A percentile compares a stretch with the other conserved stretches of the same genome.
phyloP scores from a whole-genome alignment of 2,329 filamentous ascomycete species.

The Waltergamsia citrina region DNA sequence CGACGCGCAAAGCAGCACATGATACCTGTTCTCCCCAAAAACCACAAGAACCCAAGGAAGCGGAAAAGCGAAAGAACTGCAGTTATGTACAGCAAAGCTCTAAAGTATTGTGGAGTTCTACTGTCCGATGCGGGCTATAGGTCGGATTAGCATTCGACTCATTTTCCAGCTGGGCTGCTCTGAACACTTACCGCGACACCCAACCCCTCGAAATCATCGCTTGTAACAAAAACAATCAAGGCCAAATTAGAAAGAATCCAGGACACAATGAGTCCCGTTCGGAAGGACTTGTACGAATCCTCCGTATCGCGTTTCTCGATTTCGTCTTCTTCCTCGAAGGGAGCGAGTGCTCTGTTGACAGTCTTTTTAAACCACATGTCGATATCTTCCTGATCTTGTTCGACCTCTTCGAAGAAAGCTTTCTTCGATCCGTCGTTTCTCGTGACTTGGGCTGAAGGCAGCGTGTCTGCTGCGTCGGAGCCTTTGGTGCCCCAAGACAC shows the following conservation, averaged over 20 bases:
- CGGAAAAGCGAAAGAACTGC: conserved; percentile 69
- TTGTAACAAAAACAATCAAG: conserved; percentile 73
- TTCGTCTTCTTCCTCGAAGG: conserved; percentile 63
- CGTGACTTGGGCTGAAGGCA: conserved; percentile 76
- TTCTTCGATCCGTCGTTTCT: conserved; percentile 73
- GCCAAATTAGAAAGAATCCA: conserved; percentile 89
- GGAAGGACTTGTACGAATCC: conserved; percentile 95
- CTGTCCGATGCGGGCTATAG: conserved; percentile 48
- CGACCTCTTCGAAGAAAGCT: conserved; percentile 80
- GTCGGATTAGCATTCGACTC: conserved; percentile 5
- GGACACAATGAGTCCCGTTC: conserved; percentile 74
- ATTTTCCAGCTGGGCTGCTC: not conserved
- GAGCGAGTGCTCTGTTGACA: conserved; percentile 77
- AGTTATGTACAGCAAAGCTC: conserved; percentile 74
- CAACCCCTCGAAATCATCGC: conserved; percentile 67
- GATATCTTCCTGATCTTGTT: conserved; percentile 88
- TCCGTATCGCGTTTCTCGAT: conserved; percentile 73
- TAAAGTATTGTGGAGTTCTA: conserved; percentile 77
- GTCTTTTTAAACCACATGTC: conserved; percentile 88
- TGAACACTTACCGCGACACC: conserved; percentile 63
- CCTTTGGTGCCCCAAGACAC: conserved; percentile 97
- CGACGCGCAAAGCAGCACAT: conserved; percentile 83
- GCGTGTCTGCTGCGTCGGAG: conserved; percentile 81
- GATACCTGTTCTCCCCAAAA: conserved; percentile 79
- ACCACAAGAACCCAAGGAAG: conserved; percentile 80